phyloP scores from a whole-genome alignment of 169 alveolate species.

The Plasmodium berghei region DNA sequence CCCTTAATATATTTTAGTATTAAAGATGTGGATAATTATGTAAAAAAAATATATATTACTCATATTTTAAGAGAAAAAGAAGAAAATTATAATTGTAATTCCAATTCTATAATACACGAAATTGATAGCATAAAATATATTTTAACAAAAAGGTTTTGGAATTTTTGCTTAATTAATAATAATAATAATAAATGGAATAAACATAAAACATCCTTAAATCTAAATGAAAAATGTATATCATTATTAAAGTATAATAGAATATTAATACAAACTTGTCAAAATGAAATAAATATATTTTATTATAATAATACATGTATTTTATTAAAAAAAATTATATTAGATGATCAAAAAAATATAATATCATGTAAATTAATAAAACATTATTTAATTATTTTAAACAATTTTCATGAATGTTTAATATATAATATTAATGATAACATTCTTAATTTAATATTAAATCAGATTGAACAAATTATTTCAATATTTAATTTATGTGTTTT shows the following conservation, averaged over 20 bases:
- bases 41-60: conserved; percentile 5
- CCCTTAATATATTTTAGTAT: conserved; percentile 12
- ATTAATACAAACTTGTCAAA: conserved; percentile 29
- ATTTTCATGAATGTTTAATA: conserved; percentile 14
- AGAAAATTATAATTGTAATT: neutral
- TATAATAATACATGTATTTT: conserved; percentile 34
- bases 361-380: conserved; percentile 10
- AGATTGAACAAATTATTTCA: neutral
- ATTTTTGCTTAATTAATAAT: conserved; percentile 9
- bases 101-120: neutral
- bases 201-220: conserved; percentile 10
- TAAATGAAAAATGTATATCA: conserved; percentile 8
- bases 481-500: conserved; percentile 20
- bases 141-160: neutral
- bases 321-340: neutral
- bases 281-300: conserved; percentile 23
- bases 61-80: neutral
- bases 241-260: conserved; percentile 5
- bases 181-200: neutral
- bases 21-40: conserved; percentile 19
- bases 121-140: neutral
- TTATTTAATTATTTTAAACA: conserved; percentile 20
- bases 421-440: neutral
- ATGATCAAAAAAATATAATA: neutral
- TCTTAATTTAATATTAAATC: neutral